These are phyloP conservation scores for Coniferiporia sulphurascens DNA, from an alignment of 1,284 basidiomycete species.

Conservation along the genomic window DNA sequence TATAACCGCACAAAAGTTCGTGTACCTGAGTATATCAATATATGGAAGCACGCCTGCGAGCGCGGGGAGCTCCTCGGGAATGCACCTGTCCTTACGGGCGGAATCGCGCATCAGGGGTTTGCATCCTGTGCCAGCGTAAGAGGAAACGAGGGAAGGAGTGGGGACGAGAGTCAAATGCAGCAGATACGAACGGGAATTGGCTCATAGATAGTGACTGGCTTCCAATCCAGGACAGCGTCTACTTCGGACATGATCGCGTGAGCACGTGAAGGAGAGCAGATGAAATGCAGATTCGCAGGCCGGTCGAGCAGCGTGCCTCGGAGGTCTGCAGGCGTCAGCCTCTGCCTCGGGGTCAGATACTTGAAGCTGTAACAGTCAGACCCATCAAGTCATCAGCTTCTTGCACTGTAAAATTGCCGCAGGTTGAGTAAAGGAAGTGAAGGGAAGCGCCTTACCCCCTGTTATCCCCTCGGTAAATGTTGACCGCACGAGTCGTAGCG, in stretches of 20 bases:
- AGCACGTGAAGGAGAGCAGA: constrained; percentile 78
- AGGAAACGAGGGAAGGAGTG: too few relatives aligned
- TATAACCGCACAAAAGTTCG: not conserved
- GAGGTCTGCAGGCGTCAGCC: constrained; percentile 70
- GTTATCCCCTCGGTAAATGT: constrained; percentile 70
- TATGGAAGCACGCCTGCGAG: constrained; percentile 56
- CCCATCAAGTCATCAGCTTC: not conserved
- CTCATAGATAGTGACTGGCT: constrained; percentile 71
- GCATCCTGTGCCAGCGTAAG: not conserved
- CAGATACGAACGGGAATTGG: constrained; percentile 68
- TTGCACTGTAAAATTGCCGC: not conserved
- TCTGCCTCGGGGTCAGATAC: constrained; percentile 73
- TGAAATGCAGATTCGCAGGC: constrained; percentile 74
- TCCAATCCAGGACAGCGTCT: constrained; percentile 49
- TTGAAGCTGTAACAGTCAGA: constrained; percentile 52
- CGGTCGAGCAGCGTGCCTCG: constrained; percentile 45
- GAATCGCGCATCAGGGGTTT: constrained; percentile 6
- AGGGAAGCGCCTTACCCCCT: constrained; percentile 48
- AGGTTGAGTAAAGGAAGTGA: constrained; percentile 9
- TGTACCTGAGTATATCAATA: constrained; percentile 65
- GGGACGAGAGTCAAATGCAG: not conserved
- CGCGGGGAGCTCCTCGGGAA: constrained; percentile 71
- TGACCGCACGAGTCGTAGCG: constrained; percentile 71
- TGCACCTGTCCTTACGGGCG: constrained; percentile 60
- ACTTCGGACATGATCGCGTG: constrained; percentile 63